These are phyloP conservation scores for Gyromitra esculenta DNA, from an alignment of 2,329 filamentous ascomycete species.

Conservation along the genomic window DNA sequence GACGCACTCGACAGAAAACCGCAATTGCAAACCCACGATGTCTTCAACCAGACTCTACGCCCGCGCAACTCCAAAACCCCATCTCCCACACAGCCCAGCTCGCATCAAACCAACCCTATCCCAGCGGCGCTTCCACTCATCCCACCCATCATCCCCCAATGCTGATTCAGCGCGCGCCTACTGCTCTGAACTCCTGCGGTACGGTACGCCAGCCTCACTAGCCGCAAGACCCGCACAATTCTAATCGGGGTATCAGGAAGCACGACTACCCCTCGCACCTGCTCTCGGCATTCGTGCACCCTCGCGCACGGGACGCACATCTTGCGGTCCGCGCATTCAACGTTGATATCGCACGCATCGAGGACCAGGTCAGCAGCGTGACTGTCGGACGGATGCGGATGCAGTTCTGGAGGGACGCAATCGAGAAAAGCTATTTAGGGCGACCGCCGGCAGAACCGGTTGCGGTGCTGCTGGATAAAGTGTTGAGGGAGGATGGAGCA, in stretches of 20 bases:
- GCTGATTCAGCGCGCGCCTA: constrained; percentile 68
- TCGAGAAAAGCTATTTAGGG: constrained; percentile 77
- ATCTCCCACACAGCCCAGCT: not conserved
- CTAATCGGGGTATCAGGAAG: constrained; percentile 66
- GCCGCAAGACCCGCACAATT: constrained; percentile 7
- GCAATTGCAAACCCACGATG: not conserved
- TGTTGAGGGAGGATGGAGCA: constrained; percentile 68
- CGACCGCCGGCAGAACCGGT: constrained; percentile 89
- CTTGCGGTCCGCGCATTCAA: constrained; percentile 92
- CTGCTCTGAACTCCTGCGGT: constrained; percentile 70
- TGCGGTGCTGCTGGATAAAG: constrained; percentile 80
- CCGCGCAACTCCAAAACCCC: not conserved
- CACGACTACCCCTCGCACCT: constrained; percentile 90
- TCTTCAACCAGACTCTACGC: not conserved
- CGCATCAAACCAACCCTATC: not conserved
- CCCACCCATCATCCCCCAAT: constrained; percentile 11
- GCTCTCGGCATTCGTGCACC: constrained; percentile 83
- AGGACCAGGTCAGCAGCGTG: constrained; percentile 88
- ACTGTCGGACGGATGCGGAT: constrained; percentile 87
- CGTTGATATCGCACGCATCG: constrained; percentile 86
- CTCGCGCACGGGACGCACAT: constrained; percentile 79
- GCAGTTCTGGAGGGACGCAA: constrained; percentile 91
- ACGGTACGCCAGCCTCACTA: constrained; percentile 60
- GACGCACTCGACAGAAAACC: constrained; percentile 19
- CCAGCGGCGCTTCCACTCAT: constrained; percentile 16